Evolutionary conservation across 805 yeast genomes (phyloP).

Genomic region (Torulaspora microellipsoides): DNA sequence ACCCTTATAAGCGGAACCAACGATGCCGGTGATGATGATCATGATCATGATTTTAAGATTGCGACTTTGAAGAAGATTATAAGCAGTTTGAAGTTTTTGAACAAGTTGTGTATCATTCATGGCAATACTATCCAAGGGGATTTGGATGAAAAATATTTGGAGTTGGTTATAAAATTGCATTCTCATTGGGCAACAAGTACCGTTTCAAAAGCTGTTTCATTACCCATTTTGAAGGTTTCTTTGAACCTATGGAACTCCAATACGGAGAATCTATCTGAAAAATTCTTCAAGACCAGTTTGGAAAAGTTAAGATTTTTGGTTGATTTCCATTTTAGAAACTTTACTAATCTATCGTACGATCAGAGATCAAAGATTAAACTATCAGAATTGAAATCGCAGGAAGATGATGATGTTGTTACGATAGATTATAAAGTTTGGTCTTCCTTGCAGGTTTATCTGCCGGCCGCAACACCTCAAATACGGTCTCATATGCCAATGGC

Average conservation of each 20-base stretch:
- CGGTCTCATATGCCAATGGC: constrained; percentile 15
- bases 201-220: neutral
- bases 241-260: constrained; percentile 30
- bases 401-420: constrained; percentile 4
- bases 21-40: constrained; percentile 2
- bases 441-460: constrained; percentile 10
- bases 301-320: constrained; percentile 30
- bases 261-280: constrained; percentile 22
- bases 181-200: constrained; percentile 7
- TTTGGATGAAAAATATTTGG: constrained; percentile 24
- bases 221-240: constrained; percentile 23
- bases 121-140: constrained; percentile 12
- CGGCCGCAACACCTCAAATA: constrained; percentile 8
- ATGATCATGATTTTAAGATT: constrained; percentile 11
- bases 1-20: constrained; percentile 12
- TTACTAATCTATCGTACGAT: constrained; percentile 21
- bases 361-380: constrained; percentile 26
- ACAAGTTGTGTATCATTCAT: constrained; percentile 21
- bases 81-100: constrained; percentile 24
- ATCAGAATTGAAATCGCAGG: constrained; percentile 10
- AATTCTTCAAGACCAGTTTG: constrained; percentile 26
- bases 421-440: constrained; percentile 6
- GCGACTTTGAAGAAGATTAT: constrained; percentile 22
- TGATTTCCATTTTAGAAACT: constrained; percentile 30
- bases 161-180: constrained; percentile 19